Percentiles rank a stretch among this genome's conserved stretches.
These are phyloP conservation scores for Penicillium samsonianum DNA, from an alignment of 495 filamentous ascomycete genomes.

Conservation along the genomic window DNA sequence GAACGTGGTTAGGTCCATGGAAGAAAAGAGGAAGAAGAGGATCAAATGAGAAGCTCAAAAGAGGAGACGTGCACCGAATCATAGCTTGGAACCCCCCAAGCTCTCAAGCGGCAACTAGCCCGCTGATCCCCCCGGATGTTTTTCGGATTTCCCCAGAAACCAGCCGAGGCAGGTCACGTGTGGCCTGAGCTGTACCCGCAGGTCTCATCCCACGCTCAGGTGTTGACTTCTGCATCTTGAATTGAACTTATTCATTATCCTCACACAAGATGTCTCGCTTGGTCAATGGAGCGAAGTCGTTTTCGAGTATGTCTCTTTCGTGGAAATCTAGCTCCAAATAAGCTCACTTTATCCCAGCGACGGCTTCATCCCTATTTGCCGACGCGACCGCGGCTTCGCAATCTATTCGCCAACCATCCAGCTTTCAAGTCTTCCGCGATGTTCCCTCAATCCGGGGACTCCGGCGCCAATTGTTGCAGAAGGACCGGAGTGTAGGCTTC, in stretches of 20 bases:
- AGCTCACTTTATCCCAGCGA: conserved; percentile 26
- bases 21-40: background rate
- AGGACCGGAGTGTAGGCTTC: conserved; percentile 74
- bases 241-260: background rate
- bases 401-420: conserved; percentile 30
- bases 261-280: conserved; percentile 31
- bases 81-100: conserved; percentile 25
- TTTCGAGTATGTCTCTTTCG: conserved; percentile 29
- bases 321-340: conserved; percentile 8
- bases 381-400: conserved; percentile 28
- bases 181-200: background rate
- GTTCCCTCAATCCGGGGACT: conserved; percentile 69
- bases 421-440: conserved; percentile 72
- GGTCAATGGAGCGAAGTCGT: conserved; percentile 28
- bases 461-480: conserved; percentile 66
- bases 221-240: background rate
- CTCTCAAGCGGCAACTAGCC: conserved; percentile 29
- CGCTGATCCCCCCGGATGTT: conserved; percentile 31
- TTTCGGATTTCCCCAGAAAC: conserved; percentile 19
- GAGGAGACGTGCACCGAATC: conserved; percentile 17
- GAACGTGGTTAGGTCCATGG: conserved; percentile 4
- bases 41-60: background rate
- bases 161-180: conserved; percentile 17
- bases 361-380: conserved; percentile 32
- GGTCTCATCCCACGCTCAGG: background rate